These are phyloP conservation scores for Macroventuria anomochaeta DNA, from an alignment of 2,329 filamentous ascomycete species.

Conservation along the genomic window DNA sequence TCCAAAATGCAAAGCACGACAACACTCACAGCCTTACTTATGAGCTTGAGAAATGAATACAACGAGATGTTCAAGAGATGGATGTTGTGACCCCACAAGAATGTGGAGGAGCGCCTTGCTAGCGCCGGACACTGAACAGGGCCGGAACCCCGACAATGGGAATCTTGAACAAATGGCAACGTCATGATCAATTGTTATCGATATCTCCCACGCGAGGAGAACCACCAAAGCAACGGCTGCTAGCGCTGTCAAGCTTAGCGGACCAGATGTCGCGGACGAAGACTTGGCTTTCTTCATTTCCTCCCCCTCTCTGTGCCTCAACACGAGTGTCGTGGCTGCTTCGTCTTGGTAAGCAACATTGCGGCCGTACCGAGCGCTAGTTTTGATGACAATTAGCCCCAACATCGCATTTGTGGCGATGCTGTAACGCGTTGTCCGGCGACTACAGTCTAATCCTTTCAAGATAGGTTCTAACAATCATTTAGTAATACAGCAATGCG, in stretches of 20 bases:
- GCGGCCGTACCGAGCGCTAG: conserved; percentile 19
- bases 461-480: not conserved
- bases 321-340: not conserved
- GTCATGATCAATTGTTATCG: conserved; percentile 12
- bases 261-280: conserved; percentile 29
- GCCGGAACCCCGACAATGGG: conserved; percentile 8
- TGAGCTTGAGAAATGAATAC: not conserved
- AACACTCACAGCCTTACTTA: too few species aligned
- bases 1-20: too few species aligned
- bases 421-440: not conserved
- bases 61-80: not conserved
- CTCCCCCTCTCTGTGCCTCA: not conserved
- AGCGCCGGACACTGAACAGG: conserved; percentile 3
- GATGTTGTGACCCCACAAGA: not conserved
- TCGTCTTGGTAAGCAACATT: conserved; percentile 32
- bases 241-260: conserved; percentile 13
- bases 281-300: not conserved
- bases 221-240: conserved; percentile 1
- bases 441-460: not conserved
- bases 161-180: conserved; percentile 5
- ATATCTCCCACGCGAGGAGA: conserved; percentile 3
- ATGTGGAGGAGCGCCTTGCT: not conserved
- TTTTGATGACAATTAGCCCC: conserved; percentile 3
- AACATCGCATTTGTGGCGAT: not conserved
- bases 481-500: conserved; percentile 23